Evolutionary conservation across 2,329 filamentous ascomycete species (phyloP).

Genomic region (Apiospora koreana): DNA sequence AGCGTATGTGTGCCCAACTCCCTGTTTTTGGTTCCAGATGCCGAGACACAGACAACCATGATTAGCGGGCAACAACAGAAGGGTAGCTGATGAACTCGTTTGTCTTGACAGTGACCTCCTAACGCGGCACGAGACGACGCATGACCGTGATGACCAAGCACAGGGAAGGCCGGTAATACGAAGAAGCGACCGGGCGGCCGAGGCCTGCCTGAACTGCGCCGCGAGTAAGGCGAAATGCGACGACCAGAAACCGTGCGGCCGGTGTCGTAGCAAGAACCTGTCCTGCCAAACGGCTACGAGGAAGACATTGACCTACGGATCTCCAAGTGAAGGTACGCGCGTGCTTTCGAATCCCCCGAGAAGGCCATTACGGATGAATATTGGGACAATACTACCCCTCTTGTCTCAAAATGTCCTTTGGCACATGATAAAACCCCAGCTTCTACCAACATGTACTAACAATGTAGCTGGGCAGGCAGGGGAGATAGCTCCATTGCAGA

Average conservation of each 20-base stretch:
- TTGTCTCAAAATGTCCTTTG: background rate
- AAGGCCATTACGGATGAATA: background rate
- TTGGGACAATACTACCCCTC: background rate
- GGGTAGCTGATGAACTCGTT: background rate
- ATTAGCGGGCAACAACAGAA: background rate
- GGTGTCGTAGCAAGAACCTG: constrained; percentile 27
- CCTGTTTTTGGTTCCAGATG: background rate
- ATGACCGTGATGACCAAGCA: constrained; percentile 27
- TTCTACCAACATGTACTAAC: background rate
- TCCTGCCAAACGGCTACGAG: constrained; percentile 24
- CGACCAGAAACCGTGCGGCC: constrained; percentile 30
- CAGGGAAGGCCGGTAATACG: constrained; percentile 28
- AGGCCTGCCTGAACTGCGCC: constrained; percentile 29
- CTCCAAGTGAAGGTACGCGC: constrained; percentile 20
- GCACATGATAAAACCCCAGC: background rate
- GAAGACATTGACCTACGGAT: constrained; percentile 20
- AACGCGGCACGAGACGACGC: constrained; percentile 31
- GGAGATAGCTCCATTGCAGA: background rate
- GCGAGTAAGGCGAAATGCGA: constrained; percentile 32
- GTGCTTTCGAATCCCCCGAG: background rate
- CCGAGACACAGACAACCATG: background rate
- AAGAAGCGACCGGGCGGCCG: constrained; percentile 28
- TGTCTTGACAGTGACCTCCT: constrained; percentile 26
- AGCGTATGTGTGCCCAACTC: constrained; percentile 22
- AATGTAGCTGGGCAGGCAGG: background rate